Evolutionary conservation across 495 filamentous ascomycete genomes (phyloP), one percentile per base, ranked within the genome.

Genomic region (Halenospora varia): DNA sequence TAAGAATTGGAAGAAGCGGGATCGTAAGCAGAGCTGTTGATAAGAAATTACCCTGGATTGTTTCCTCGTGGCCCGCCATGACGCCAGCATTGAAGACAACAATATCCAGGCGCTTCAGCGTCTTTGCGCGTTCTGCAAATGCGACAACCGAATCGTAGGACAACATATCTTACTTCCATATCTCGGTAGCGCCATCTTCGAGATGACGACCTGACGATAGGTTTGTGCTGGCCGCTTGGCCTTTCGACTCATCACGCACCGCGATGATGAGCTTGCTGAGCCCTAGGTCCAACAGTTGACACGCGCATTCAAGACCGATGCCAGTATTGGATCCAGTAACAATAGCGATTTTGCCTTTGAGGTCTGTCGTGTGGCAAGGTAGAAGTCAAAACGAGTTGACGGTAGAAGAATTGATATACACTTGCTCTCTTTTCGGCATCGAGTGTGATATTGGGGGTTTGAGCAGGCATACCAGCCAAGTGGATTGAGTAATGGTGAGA

Each of bases 311-410:
- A 0, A 75, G 60, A 20, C 81, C 81, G 0, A 84, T 68, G 3
- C 81, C 81, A 3, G 69, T 67, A 60, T 77, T 82, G 44, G 70
- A 55, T 8, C 81, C 81, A 3, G 77, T 83, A n/a, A 84, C 61
- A 40, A 84, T 75, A 35, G 72, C 68, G 0, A 70, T 75, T 57
- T 80, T 69, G 10, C 67, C 68, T 2, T 68, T 52, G 24, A 52
- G 25, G 18, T 29, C 20, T 20, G 25, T 54, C 47, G 47, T 19
- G 18, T 23, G 22, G 19, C 19, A 49, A 9, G 9, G 18, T 23
- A 25, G 47, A 20, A 23, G 47, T 49, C 10, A 49, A 10, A n/a
- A 49, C 23, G 3, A 49, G 19, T 49, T 49, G 47, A 19, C 47
- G 47, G 47, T 49, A 49, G 22, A 49, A 19, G 19, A 46, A 46